A percentile compares a stretch with the other conserved stretches of the same genome.
Conservation (phyloP, 305 asterid species). For the Solanum hybrid region DNA sequence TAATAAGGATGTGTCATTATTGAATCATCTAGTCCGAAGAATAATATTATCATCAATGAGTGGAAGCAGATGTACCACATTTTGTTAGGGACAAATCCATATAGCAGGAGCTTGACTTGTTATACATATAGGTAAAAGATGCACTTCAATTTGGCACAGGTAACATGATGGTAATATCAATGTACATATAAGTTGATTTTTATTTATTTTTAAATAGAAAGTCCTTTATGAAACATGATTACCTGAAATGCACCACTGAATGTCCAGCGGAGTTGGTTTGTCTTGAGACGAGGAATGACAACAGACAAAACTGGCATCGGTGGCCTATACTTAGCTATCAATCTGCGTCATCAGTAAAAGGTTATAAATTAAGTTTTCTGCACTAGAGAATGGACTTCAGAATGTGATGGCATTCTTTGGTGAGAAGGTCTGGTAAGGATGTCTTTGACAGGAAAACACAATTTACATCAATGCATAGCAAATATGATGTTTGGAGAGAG, state of each 20-base stretch:
- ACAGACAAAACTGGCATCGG: conserved; percentile 80
- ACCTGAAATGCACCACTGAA: conserved; percentile 80
- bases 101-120: neutral
- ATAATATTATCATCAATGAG: neutral
- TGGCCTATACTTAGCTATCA: conserved; percentile 79
- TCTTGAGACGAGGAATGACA: conserved; percentile 67
- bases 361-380: neutral
- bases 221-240: neutral
- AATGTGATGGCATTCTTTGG: neutral
- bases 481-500: neutral
- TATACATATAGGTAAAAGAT: neutral
- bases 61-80: neutral
- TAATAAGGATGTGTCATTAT: neutral
- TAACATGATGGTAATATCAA: neutral
- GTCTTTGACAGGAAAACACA: neutral
- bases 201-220: neutral
- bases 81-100: neutral
- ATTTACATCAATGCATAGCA: neutral
- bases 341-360: conserved; percentile 29
- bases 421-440: neutral
- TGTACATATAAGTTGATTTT: neutral
- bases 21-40: neutral
- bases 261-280: conserved; percentile 77
- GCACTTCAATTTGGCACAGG: neutral
- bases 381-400: neutral